Evolutionary conservation across 192 early-diverging fungal species (phyloP), one percentile per base, ranked within the genome.

Genomic region (Paraglomus occultum): DNA sequence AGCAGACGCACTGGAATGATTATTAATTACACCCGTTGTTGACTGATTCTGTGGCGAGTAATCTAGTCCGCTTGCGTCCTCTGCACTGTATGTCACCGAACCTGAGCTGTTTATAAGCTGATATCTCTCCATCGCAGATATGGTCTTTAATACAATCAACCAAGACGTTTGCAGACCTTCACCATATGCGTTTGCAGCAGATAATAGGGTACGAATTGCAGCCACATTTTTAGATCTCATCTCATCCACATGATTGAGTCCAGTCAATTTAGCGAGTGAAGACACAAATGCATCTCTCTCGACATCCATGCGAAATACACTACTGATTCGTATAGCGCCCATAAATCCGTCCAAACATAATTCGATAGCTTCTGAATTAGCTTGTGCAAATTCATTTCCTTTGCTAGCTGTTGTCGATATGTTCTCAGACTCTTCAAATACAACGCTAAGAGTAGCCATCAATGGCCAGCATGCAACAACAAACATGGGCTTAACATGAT

Each of bases 401-500:
- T 77, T 80, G n/a, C 71, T 74, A 18, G 68, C 52, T 38, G 72
- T 73, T 14, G 40, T 52, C 0, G 75, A 71, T 67, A 73, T 70
- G 54, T 94, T 90, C 10, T 91, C 82, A 18, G 87, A 85, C 54
- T 94, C 91, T 72, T 97, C 94, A 72, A 95, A 84, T 3, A 93
- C 92, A 65, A 87, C 80, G 55, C 87, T 90, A 42, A 95, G 78
- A 4, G 90, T 91, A 12, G 94, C 90, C 70, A 97, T 81, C 49
- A 91, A 78, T 15, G 92, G 83, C 80, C 91, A 92, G 91, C 95
- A 97, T 42, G 91, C 82, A 8, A 89, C 83, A 40, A 90, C 88
- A 81, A 97, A 95, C 95, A 97, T 97, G 22, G 85, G 85, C 71
- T 90, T 89, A 53, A 94, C 90, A 74, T 97, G 95, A 65, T 93